phyloP scores from a whole-genome alignment of 2,329 filamentous ascomycete species.

The Clarireedia homoeocarpa region DNA sequence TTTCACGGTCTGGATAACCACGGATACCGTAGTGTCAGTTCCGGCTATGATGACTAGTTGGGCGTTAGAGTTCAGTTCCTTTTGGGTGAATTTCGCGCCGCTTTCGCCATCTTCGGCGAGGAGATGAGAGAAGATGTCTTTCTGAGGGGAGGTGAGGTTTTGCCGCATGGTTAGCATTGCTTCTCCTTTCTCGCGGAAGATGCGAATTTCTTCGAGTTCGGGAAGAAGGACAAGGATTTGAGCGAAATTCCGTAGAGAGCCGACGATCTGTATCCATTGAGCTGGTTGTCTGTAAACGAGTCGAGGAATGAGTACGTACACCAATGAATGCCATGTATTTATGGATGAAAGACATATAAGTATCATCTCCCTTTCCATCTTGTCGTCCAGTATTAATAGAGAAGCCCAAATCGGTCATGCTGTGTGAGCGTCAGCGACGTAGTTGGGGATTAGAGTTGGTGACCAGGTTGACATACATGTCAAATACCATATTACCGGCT shows the following conservation, averaged over 20 bases:
- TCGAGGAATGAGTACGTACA: not conserved
- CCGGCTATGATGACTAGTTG: conserved; percentile 14
- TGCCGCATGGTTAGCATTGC: conserved; percentile 10
- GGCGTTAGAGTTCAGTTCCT: conserved; percentile 13
- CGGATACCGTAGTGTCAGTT: conserved; percentile 9
- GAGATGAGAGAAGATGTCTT: conserved; percentile 15
- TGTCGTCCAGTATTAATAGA: conserved; percentile 13
- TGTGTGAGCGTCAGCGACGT: not conserved
- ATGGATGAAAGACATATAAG: conserved; percentile 15
- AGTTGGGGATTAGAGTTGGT: not conserved
- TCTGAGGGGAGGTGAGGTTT: conserved; percentile 7
- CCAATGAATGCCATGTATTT: conserved; percentile 10
- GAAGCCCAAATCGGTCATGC: conserved; percentile 16
- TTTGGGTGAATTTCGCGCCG: conserved; percentile 9
- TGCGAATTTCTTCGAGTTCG: conserved; percentile 7
- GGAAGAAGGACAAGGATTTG: conserved; percentile 12
- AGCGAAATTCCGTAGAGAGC: conserved; percentile 9
- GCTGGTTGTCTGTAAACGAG: not conserved
- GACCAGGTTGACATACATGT: conserved; percentile 8
- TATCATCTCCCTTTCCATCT: conserved; percentile 11
- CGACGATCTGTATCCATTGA: conserved; percentile 4
- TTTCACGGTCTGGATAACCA: conserved; percentile 5
- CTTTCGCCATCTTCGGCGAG: conserved; percentile 6
- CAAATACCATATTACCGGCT: conserved; percentile 13
- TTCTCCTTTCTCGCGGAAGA: conserved; percentile 10